Base-by-base conservation (phyloP, 2,329 filamentous ascomycete species). In the Penicillium thymicola region DNA sequence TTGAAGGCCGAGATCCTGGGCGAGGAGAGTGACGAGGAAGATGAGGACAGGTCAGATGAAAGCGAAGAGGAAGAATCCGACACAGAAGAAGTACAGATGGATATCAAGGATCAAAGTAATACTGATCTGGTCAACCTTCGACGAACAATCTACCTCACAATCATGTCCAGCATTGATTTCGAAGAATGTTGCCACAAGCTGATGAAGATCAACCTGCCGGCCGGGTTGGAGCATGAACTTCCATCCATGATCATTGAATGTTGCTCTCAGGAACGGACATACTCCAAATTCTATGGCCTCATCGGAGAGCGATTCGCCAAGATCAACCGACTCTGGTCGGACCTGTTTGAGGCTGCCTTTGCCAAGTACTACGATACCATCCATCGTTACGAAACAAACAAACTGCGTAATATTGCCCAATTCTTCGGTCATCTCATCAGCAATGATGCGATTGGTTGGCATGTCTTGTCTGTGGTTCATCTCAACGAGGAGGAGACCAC, bases 51-150 rank as follows among this genome's bases (percentile, higher is more conserved):
- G 16, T 81, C 82, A 1, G 60, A 63, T 3, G 85, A 83, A 10
- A 85, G 85, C 18, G 88, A 82, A 10, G 84, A 84, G 3, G 80
- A 88, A n/a, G 88, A 86, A 57, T 89, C 92, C 56, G 87, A 89
- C 41, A 82, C 88, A 60, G 87, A 94, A 71, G 86, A 90, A 61
- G 89, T 89, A 70, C 89, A 89, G 21, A 82, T 97, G 74, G 94
- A 99, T 73, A 96, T 99, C 79, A 96, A 97, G 76, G 94, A 99
- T 69, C 92, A 96, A 77, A 95, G 89, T 61, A 99, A 99, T 69
- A 92, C 92, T 0, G 92, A 99, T 72, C 82, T 99, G 14, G 91
- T 97, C 71, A 96, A 95, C 70, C 80, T 99, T 49, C 89, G 94
- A 58, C 85, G 92, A 68, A 96, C 90, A 7, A 99, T 97, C 66